Evolutionary conservation across 2,329 filamentous ascomycete species (phyloP).

Genomic region (Xylaria digitata): DNA sequence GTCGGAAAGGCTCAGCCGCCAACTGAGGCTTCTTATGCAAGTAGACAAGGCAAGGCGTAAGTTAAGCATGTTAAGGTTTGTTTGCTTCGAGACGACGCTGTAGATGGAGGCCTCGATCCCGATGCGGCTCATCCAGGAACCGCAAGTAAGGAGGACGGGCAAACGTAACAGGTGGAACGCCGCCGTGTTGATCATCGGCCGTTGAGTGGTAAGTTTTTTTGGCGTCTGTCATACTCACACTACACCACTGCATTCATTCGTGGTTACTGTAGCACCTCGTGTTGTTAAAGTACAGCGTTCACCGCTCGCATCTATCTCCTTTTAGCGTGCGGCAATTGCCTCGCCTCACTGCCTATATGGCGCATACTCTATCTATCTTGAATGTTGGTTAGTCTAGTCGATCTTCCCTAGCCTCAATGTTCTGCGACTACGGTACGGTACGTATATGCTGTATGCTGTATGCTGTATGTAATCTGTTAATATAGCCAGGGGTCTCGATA

Average conservation of each 20-base stretch:
- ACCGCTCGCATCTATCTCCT: slow-evolving; percentile 13
- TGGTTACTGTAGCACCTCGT: slow-evolving; percentile 11
- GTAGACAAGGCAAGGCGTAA: background rate
- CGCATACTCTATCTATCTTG: slow-evolving; percentile 5
- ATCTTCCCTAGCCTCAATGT: slow-evolving; percentile 12
- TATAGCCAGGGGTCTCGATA: slow-evolving; percentile 12
- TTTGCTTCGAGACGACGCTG: slow-evolving; percentile 15
- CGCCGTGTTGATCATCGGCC: slow-evolving; percentile 5
- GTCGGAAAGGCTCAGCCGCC: background rate
- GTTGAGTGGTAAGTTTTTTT: background rate
- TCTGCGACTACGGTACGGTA: background rate
- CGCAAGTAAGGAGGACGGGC: background rate
- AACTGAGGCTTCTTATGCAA: slow-evolving; percentile 1
- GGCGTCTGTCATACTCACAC: slow-evolving; percentile 25
- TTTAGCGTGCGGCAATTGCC: slow-evolving; percentile 11
- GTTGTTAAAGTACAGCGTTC: background rate
- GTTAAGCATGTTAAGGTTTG: background rate
- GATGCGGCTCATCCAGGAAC: background rate
- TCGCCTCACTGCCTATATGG: background rate
- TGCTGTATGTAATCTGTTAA: slow-evolving; percentile 12
- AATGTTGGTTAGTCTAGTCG: slow-evolving; percentile 10
- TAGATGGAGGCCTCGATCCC: background rate
- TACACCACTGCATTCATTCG: background rate
- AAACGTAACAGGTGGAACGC: background rate
- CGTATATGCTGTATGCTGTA: slow-evolving; percentile 22